Conservation (phyloP, 768 basidiomycete genomes). For the Russula griseocarnosa region DNA sequence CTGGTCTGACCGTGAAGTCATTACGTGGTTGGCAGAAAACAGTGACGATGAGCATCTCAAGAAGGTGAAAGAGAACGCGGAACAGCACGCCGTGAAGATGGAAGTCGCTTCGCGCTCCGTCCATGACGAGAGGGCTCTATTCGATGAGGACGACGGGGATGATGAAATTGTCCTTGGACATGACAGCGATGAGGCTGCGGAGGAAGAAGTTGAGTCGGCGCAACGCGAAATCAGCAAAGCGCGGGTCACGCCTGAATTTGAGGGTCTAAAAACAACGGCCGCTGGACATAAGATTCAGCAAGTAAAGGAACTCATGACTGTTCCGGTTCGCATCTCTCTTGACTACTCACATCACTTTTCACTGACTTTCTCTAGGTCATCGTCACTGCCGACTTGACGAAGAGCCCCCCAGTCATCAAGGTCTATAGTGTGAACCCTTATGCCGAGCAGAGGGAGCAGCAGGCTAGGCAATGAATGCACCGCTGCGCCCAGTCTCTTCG, state of each 20-base stretch:
- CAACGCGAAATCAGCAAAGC: constrained; percentile 76
- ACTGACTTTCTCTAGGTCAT: constrained; percentile 58
- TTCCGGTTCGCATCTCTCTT: constrained; percentile 60
- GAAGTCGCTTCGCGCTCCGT: constrained; percentile 81
- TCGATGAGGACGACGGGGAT: constrained; percentile 80
- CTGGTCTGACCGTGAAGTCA: constrained; percentile 93
- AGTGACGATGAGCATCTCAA: constrained; percentile 94
- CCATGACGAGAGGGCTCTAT: constrained; percentile 82
- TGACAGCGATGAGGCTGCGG: constrained; percentile 38
- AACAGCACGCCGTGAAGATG: constrained; percentile 89
- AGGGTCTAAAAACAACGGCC: constrained; percentile 67
- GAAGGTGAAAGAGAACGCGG: constrained; percentile 90
- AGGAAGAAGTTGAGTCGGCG: constrained; percentile 55
- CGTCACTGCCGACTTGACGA: constrained; percentile 90
- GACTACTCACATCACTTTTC: constrained; percentile 12
- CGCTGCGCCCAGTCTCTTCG: neutral
- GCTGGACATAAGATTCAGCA: constrained; percentile 95
- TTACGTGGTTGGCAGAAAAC: constrained; percentile 91
- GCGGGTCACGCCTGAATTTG: constrained; percentile 74
- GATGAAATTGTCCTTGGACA: constrained; percentile 80
- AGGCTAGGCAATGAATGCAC: neutral
- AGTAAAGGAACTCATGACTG: constrained; percentile 87
- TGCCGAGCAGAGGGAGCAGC: constrained; percentile 51
- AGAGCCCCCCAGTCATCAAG: constrained; percentile 95
- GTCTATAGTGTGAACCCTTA: constrained; percentile 96